These are phyloP conservation scores for Galium porrigens DNA, from an alignment of 305 asterid species.

Conservation along the genomic window DNA sequence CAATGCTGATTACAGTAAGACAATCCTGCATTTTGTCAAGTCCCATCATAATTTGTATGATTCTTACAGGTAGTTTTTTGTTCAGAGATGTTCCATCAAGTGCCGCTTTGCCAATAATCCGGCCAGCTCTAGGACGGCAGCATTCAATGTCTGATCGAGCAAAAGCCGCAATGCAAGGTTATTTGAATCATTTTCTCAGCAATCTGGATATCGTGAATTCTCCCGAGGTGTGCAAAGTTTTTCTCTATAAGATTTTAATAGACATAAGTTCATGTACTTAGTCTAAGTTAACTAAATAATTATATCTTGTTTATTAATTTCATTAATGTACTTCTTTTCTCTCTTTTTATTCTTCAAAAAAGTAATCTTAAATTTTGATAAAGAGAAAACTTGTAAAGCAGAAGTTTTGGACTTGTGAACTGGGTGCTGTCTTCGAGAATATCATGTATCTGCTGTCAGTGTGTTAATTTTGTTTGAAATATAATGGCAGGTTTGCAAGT, in stretches of 20 bases:
- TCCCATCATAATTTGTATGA: slow-evolving; percentile 4
- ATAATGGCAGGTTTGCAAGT: slow-evolving; percentile 62
- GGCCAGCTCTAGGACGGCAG: slow-evolving; percentile 87
- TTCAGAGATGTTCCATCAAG: slow-evolving; percentile 91
- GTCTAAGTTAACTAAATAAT: not conserved
- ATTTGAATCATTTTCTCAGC: slow-evolving; percentile 83
- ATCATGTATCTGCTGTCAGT: not conserved
- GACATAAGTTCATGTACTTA: not conserved
- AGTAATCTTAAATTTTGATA: not conserved
- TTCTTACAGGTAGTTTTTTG: slow-evolving; percentile 43
- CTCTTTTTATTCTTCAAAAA: not conserved
- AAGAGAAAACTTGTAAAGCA: not conserved
- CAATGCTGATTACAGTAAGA: not conserved
- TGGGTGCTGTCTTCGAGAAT: not conserved
- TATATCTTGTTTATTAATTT: not conserved
- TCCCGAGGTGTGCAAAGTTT: slow-evolving; percentile 43
- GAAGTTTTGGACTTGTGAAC: not conserved
- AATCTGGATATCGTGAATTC: slow-evolving; percentile 80
- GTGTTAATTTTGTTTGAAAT: not conserved
- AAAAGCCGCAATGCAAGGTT: slow-evolving; percentile 89
- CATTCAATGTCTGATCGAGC: slow-evolving; percentile 79
- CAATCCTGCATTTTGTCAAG: slow-evolving; percentile 2
- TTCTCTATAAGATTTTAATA: slow-evolving; percentile 20
- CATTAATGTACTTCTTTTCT: not conserved
- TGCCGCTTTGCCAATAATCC: slow-evolving; percentile 83